Evolutionary conservation across 1,284 basidiomycete species (phyloP).

Genomic region (Ceratobasidium sp.): DNA sequence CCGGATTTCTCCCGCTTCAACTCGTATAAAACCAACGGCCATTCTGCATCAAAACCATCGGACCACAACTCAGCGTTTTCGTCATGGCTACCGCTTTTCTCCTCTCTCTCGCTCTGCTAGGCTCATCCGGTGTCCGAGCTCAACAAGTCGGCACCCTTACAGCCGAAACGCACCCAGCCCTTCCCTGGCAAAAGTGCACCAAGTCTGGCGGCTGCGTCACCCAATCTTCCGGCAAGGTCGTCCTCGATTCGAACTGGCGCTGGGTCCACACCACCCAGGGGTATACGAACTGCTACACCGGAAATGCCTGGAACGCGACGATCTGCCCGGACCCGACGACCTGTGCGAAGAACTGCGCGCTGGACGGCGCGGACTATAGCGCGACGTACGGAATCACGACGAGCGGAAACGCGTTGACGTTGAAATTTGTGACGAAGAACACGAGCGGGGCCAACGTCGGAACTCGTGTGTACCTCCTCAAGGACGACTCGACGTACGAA

Average conservation of each 20-base stretch:
- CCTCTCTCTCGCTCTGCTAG: slow-evolving; percentile 14
- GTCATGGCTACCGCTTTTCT: slow-evolving; percentile 22
- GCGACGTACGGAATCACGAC: slow-evolving; percentile 62
- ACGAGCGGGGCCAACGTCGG: slow-evolving; percentile 46
- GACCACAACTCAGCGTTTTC: too few relatives aligned
- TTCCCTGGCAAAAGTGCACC: slow-evolving; percentile 43
- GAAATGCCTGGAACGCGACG: slow-evolving; percentile 49
- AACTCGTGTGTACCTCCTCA: slow-evolving; percentile 25
- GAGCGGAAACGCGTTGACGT: slow-evolving; percentile 60
- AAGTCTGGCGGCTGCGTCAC: slow-evolving; percentile 42
- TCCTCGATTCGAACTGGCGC: slow-evolving; percentile 46
- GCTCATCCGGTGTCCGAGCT: slow-evolving; percentile 5
- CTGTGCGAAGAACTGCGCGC: slow-evolving; percentile 63
- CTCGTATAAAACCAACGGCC: too few relatives aligned
- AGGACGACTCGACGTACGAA: slow-evolving; percentile 56
- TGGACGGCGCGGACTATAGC: slow-evolving; percentile 68
- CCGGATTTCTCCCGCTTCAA: too few relatives aligned
- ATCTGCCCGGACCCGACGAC: slow-evolving; percentile 62
- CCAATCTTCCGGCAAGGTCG: slow-evolving; percentile 22
- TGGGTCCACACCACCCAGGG: slow-evolving; percentile 43
- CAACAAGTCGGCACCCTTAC: slow-evolving; percentile 44
- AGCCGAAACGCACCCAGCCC: slow-evolving; percentile 41
- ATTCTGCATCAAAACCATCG: too few relatives aligned
- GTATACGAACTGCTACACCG: slow-evolving; percentile 62
- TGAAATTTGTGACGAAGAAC: slow-evolving; percentile 63